phyloP scores from a whole-genome alignment of 805 yeast species.

The Candida cerambycidarum region DNA sequence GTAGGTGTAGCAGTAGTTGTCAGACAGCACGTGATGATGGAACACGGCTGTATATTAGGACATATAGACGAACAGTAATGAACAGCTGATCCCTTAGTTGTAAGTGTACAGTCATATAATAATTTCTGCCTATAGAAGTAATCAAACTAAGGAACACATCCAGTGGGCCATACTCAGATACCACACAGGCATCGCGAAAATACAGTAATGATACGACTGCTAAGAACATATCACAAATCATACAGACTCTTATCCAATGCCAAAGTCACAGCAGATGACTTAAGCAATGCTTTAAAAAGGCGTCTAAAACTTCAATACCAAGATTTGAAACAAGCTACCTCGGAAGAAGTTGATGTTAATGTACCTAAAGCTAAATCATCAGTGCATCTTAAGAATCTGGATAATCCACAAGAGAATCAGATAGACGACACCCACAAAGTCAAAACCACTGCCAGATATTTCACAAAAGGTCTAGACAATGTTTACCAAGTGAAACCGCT shows the following conservation, averaged over 20 bases:
- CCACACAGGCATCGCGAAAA: constrained; percentile 7
- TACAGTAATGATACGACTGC: background rate
- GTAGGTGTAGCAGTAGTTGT: too few species aligned
- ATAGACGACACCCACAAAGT: too few species aligned
- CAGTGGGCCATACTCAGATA: too few species aligned
- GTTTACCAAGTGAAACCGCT: constrained; percentile 17
- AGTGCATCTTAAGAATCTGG: constrained; percentile 6
- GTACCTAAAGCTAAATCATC: constrained; percentile 1
- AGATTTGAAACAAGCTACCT: constrained; percentile 6
- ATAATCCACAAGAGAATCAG: too few species aligned
- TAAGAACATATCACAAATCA: constrained; percentile 1
- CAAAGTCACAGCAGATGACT: constrained; percentile 13
- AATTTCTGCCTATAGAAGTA: too few species aligned
- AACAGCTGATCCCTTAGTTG: too few species aligned
- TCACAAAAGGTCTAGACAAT: constrained; percentile 2
- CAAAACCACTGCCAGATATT: background rate
- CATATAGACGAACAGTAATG: too few species aligned
- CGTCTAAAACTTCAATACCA: constrained; percentile 8
- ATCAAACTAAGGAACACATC: too few species aligned
- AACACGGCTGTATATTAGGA: too few species aligned
- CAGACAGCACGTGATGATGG: too few species aligned
- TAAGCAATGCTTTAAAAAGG: constrained; percentile 10
- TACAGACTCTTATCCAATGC: background rate
- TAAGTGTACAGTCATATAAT: too few species aligned
- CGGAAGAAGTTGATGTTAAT: constrained; percentile 6